Conservation (phyloP, 2,329 filamentous ascomycete genomes). For the Ophiocordyceps camponoti-rufipedis region DNA sequence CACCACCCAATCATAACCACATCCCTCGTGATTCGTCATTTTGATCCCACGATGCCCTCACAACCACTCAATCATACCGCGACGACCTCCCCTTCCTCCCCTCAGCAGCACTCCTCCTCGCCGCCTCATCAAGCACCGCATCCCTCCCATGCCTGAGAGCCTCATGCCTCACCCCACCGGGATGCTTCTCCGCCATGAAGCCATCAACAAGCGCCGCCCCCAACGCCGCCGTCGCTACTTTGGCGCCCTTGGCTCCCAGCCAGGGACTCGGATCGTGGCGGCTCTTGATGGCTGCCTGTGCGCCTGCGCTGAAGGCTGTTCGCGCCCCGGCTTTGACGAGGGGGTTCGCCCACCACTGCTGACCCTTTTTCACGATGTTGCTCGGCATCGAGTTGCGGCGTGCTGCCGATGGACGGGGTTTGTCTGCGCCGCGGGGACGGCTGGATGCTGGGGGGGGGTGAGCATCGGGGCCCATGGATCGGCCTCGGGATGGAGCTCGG, state of each 20-base stretch:
- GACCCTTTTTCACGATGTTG: conserved; percentile 5
- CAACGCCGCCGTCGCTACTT: conserved; percentile 27
- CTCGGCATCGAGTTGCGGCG: conserved; percentile 16
- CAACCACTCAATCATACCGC: neutral
- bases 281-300: conserved; percentile 26
- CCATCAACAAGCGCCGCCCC: conserved; percentile 30
- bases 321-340: conserved; percentile 22
- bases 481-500: conserved; percentile 8
- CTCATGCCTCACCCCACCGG: conserved; percentile 6
- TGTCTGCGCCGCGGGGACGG: no score
- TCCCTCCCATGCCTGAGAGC: conserved; percentile 1
- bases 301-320: conserved; percentile 28
- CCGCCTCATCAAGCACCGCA: neutral
- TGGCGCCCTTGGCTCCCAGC: conserved; percentile 29
- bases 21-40: neutral
- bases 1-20: no score
- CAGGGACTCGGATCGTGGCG: conserved; percentile 26
- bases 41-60: neutral
- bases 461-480: conserved; percentile 4
- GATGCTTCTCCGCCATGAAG: conserved; percentile 19
- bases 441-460: conserved; percentile 3
- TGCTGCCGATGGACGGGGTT: conserved; percentile 1
- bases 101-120: neutral
- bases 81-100: neutral
- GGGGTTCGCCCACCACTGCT: conserved; percentile 19